Percentiles rank a stretch among this genome's conserved stretches.
Conservation (phyloP, 371 early-diverging fungal genomes). For the Aphelidium insulamus region DNA sequence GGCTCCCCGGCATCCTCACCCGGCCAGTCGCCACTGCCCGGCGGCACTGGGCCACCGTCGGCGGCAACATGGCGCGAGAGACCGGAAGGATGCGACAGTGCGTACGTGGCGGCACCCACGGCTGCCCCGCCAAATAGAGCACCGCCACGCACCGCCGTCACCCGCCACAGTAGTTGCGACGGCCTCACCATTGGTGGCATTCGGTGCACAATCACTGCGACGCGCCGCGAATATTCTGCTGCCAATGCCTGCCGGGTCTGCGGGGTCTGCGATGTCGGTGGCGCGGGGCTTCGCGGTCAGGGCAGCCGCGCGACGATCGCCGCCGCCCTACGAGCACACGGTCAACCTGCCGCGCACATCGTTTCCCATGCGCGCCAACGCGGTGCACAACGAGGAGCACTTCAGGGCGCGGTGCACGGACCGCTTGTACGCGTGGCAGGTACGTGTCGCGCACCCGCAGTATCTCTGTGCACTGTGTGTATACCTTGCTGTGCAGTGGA, state of each 20-base stretch:
- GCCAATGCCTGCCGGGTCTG: too few relatives aligned
- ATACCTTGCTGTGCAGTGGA: background rate
- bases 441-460: slow-evolving; percentile 3
- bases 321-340: slow-evolving; percentile 38
- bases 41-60: background rate
- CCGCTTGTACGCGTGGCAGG: slow-evolving; percentile 54
- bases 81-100: background rate
- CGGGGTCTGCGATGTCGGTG: too few relatives aligned
- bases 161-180: too few relatives aligned
- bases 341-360: slow-evolving; percentile 42
- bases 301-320: too few relatives aligned
- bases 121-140: too few relatives aligned
- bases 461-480: background rate
- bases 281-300: too few relatives aligned
- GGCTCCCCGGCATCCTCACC: background rate
- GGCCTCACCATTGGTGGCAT: too few relatives aligned
- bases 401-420: slow-evolving; percentile 38
- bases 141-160: too few relatives aligned
- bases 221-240: too few relatives aligned
- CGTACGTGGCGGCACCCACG: background rate
- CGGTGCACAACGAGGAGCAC: slow-evolving; percentile 28
- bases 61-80: background rate
- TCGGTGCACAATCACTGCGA: too few relatives aligned
- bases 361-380: slow-evolving; percentile 47
- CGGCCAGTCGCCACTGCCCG: background rate